Evolutionary conservation across 2,329 filamentous ascomycete genomes (phyloP).

Genomic region (Colletotrichum graminicola): DNA sequence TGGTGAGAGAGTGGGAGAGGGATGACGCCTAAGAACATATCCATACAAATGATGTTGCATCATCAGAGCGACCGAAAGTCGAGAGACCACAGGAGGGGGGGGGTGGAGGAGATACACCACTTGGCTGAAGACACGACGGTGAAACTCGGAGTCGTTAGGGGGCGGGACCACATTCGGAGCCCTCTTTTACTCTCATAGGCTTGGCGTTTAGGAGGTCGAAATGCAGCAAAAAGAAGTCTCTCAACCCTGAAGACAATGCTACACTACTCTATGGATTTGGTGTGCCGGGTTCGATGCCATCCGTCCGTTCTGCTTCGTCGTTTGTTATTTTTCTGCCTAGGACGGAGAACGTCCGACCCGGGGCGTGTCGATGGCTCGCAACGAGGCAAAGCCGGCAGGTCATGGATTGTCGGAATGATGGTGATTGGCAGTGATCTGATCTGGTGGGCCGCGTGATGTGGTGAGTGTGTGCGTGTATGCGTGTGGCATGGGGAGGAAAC

Average conservation of each 20-base stretch:
- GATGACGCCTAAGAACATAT: constrained; percentile 12
- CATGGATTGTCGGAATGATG: background rate
- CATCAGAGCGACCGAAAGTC: constrained; percentile 4
- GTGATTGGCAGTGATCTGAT: constrained; percentile 8
- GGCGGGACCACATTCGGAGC: constrained; percentile 25
- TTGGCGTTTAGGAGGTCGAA: constrained; percentile 21
- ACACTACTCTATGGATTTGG: background rate
- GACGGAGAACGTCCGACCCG: background rate
- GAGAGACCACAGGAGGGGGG: background rate
- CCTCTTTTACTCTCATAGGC: constrained; percentile 20
- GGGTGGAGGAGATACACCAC: background rate
- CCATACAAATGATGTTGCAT: constrained; percentile 17
- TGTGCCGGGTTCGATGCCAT: background rate
- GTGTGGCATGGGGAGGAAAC: background rate
- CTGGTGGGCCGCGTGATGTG: background rate
- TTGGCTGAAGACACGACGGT: constrained; percentile 19
- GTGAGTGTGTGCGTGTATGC: too few species aligned
- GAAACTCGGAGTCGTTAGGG: constrained; percentile 12
- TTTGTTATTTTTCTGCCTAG: background rate
- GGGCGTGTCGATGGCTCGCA: background rate
- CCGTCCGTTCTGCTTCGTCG: background rate
- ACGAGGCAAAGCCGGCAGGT: background rate
- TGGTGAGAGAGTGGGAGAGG: background rate
- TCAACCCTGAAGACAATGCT: background rate
- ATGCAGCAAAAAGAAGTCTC: constrained; percentile 8